Conservation (phyloP, 1,139 yeast species). For the Candida sojae region DNA sequence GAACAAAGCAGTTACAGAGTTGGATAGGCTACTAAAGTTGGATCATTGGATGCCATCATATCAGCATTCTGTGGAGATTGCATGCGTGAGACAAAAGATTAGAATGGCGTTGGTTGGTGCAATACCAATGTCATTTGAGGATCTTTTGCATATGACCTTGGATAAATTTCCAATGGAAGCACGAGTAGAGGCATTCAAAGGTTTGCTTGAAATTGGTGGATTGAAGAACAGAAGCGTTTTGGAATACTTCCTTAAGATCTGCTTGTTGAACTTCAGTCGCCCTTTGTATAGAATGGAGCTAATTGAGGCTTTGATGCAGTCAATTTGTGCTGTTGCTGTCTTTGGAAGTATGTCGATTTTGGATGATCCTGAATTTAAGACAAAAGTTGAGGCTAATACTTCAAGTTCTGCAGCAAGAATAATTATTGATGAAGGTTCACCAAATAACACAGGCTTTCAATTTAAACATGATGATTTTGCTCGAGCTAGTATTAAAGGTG, state of each 20-base stretch:
- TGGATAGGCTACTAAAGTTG: constrained; percentile 73
- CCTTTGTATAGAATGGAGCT: constrained; percentile 54
- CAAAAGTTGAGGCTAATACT: constrained; percentile 27
- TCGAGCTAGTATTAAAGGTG: constrained; percentile 55
- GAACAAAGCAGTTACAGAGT: constrained; percentile 39
- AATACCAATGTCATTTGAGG: constrained; percentile 51
- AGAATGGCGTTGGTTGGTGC: constrained; percentile 61
- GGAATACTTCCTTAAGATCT: constrained; percentile 59
- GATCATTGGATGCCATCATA: constrained; percentile 88
- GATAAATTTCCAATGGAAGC: constrained; percentile 53
- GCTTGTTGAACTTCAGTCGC: constrained; percentile 55
- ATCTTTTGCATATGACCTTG: constrained; percentile 53
- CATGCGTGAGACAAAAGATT: constrained; percentile 61
- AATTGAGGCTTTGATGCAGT: constrained; percentile 46
- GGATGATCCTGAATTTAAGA: constrained; percentile 61
- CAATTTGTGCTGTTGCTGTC: constrained; percentile 70
- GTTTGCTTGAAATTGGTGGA: constrained; percentile 75
- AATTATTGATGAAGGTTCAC: constrained; percentile 52
- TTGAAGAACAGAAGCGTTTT: constrained; percentile 62
- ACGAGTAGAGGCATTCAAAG: constrained; percentile 69
- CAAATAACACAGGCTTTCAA: constrained; percentile 35
- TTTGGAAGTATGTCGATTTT: constrained; percentile 56
- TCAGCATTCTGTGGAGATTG: constrained; percentile 57
- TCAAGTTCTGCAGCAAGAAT: constrained; percentile 27
- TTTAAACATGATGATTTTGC: constrained; percentile 47